phyloP scores from a whole-genome alignment of 1,284 basidiomycete genomes.

The Hortiboletus rubellus region DNA sequence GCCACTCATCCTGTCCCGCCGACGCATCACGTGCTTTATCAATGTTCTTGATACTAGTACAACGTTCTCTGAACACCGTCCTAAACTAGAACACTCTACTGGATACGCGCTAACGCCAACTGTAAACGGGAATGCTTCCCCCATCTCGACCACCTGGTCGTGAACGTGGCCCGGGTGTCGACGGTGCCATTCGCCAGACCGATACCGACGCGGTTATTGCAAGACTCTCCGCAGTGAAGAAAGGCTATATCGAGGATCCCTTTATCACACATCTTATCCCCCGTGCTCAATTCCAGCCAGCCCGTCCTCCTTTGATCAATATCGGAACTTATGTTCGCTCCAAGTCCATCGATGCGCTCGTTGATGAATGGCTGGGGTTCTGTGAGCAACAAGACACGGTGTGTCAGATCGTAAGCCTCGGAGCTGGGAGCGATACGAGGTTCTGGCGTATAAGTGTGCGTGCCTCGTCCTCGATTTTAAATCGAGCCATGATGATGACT shows the following conservation, averaged over 20 bases:
- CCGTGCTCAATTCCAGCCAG: conserved; percentile 59
- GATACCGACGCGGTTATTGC: conserved; percentile 76
- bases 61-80: too few species aligned
- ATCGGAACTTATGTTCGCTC: conserved; percentile 91
- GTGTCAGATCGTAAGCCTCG: conserved; percentile 32
- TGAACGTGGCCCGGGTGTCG: conserved; percentile 33
- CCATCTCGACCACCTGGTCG: conserved; percentile 15
- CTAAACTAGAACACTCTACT: too few species aligned
- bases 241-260: conserved; percentile 75
- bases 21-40: too few species aligned
- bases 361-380: conserved; percentile 64
- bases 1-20: too few species aligned
- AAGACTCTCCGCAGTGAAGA: conserved; percentile 76
- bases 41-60: too few species aligned
- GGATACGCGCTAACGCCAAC: too few species aligned
- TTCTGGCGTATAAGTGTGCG: conserved; percentile 89
- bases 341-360: conserved; percentile 76
- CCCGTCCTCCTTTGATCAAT: conserved; percentile 88
- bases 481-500: conserved; percentile 1
- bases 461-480: conserved; percentile 23
- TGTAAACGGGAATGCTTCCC: conserved; percentile 8
- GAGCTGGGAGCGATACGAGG: conserved; percentile 37
- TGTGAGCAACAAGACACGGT: conserved; percentile 23
- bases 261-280: conserved; percentile 66
- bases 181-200: conserved; percentile 67